These are phyloP conservation scores for Paramecium sexaurelia DNA, from an alignment of 73 alveolate genomes.

Conservation along the genomic window DNA sequence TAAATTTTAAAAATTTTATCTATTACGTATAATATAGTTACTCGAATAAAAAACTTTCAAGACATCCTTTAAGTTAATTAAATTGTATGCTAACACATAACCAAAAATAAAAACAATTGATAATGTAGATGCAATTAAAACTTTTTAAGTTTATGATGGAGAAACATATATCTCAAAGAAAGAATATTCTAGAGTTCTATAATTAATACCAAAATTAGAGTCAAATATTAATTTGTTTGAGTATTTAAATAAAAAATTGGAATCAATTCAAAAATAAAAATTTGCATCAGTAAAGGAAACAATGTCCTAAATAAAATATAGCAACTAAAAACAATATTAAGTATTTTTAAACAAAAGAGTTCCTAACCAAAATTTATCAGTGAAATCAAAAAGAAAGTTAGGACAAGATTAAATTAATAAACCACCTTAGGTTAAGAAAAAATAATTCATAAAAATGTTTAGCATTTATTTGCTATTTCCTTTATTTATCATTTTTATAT, in stretches of 20 bases:
- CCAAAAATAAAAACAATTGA: not conserved
- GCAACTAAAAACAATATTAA: not conserved
- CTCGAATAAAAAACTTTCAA: not conserved
- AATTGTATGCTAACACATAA: not conserved
- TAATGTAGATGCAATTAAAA: not conserved
- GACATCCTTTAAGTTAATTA: not conserved
- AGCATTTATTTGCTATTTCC: not conserved
- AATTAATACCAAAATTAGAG: not conserved
- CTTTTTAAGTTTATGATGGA: not conserved
- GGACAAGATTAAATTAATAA: not conserved
- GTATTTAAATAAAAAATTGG: not conserved
- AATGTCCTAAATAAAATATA: not conserved
- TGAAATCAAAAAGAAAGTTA: not conserved
- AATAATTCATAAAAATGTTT: not conserved
- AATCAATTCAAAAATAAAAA: not conserved
- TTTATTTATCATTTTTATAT: not conserved
- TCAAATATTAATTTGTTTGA: not conserved
- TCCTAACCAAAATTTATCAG: not conserved
- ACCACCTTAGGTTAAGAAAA: not conserved
- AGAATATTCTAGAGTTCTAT: not conserved
- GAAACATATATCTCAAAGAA: not conserved
- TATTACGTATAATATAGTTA: not conserved
- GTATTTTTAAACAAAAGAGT: not conserved
- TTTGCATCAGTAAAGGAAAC: not conserved
- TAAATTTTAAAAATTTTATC: not conserved